Conservation (phyloP, 768 basidiomycete genomes). For the Tremella yokohamensis region DNA sequence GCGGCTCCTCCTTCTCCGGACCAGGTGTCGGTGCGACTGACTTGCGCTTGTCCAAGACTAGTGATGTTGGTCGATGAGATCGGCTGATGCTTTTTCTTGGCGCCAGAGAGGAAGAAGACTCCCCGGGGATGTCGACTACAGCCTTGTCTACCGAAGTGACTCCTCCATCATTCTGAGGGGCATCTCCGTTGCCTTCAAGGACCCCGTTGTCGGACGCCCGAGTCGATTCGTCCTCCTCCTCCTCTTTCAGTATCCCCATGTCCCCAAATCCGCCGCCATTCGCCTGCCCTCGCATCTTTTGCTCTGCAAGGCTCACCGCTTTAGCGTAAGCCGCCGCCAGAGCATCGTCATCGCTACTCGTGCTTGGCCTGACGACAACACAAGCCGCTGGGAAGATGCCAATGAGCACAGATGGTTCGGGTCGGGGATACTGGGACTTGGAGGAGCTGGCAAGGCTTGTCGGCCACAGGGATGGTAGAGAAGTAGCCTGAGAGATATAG, state of each 20-base stretch:
- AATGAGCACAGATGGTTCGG: constrained; percentile 64
- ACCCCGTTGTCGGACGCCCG: not conserved
- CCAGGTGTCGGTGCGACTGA: constrained; percentile 1
- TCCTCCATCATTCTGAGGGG: not conserved
- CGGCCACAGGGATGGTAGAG: constrained; percentile 8
- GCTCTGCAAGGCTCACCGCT: constrained; percentile 27
- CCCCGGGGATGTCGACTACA: constrained; percentile 10
- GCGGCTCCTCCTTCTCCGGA: constrained; percentile 41
- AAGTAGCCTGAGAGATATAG: constrained; percentile 63
- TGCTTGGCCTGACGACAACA: constrained; percentile 77
- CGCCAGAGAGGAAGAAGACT: not conserved
- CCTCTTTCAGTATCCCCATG: constrained; percentile 64
- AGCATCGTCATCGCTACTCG: constrained; percentile 81
- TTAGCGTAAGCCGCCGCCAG: constrained; percentile 70
- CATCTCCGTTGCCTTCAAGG: not conserved
- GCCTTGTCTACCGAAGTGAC: constrained; percentile 1
- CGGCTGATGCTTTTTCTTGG: constrained; percentile 4
- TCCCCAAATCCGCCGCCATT: constrained; percentile 18
- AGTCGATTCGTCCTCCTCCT: constrained; percentile 56
- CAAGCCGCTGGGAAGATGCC: constrained; percentile 91
- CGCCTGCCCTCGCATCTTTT: constrained; percentile 43
- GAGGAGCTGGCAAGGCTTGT: not conserved
- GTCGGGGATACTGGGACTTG: constrained; percentile 19
- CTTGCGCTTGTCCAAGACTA: constrained; percentile 18
- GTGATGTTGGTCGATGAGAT: constrained; percentile 32